Evolutionary conservation across 768 basidiomycete species (phyloP), one percentile per base, ranked within the genome.

Genomic region (Pholiota microspora): DNA sequence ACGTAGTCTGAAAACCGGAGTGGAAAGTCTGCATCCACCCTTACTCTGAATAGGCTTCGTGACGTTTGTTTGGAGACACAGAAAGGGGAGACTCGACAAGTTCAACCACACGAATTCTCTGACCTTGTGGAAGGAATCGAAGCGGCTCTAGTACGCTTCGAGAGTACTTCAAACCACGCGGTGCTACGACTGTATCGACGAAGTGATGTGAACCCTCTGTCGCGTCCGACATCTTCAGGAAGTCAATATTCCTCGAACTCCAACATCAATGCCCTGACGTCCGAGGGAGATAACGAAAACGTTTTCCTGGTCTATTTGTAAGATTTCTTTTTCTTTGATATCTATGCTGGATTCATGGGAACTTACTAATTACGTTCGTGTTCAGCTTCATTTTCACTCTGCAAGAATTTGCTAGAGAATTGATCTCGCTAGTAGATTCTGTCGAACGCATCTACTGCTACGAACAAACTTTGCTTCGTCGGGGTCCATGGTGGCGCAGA

Each of bases 231-330:
- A 7, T 69, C 70, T 21, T 47, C 66, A 21, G 53, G 63, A 8
- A 68, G 64, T 45, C 34, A 58, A 3, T 40, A 45, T 23, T 47
- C 32, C 12, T 23, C 34, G 23, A n/a, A 54, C 44, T n/a, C 62
- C 9, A 54, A 56, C 15, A 77, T 80, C 1, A 73, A 74, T 34
- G 54, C 58, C 12, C 44, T 77, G 2, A 62, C 81, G 15, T 60
- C 63, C 7, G 78, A 77, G 28, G 73, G 73, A 34, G 84, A 88
- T n/a, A 84, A 87, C 59, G 94, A 97, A 62, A 84, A 85, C 53
- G 78, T 97, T 1, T 96, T 96, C 67, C 69, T 95, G 23, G 88
- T 94, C 0, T 96, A 95, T 65, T 96, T 94, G 94, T 95, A 57
- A 67, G 92, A 40, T 49, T 2, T 34, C 46, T 16, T 49, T 15